Base-by-base conservation (phyloP, 73 alveolate genomes). In the Effrenium voratum region DNA sequence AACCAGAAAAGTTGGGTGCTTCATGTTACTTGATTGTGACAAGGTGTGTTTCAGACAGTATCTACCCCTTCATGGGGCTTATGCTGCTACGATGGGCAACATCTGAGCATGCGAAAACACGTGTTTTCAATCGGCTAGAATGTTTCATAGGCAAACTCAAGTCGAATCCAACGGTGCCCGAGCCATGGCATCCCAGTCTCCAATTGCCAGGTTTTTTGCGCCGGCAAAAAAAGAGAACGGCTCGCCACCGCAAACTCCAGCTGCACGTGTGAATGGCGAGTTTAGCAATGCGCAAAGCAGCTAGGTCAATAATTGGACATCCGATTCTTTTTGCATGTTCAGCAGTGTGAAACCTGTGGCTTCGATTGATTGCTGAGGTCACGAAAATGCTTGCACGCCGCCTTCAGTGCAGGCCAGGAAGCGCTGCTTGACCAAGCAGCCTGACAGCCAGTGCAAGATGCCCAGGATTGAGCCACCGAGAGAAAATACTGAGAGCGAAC, bases 171-270 rank as follows among this genome's bases (percentile, higher is more conserved):
- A n/a, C n/a, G n/a, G n/a, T n/a, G 45, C 10, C 82, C 73, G 10
- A 41, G 59, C 93, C 93, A 84, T 84, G 93, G 77, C 55, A n/a
- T 77, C 93, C 43, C 93, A 84, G 40, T 84, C 93, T 38, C 93
- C 93, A 30, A 52, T 84, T 26, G 93, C 93, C 38, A 49, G 93
- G 24, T 84, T 84, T 59, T 84, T 84, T 50, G 79, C 36, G 76
- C 76, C 76, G 4, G 45, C 50, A 16, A 34, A 72, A 47, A 72
- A 72, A 34, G 49, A 52, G 63, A 52, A 8, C 26, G 63, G 63
- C 63, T 52, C 63, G 19, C 63, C 63, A 19, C 63, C 63, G 19
- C 63, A 52, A 52, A 52, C 63, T 52, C 63, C 83, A n/a, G 83
- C 52, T 15, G 22, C 12, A n/a, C 34, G 52, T 77, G 30, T 22